phyloP scores from a whole-genome alignment of 768 basidiomycete species.

The Mrakia gelida region DNA sequence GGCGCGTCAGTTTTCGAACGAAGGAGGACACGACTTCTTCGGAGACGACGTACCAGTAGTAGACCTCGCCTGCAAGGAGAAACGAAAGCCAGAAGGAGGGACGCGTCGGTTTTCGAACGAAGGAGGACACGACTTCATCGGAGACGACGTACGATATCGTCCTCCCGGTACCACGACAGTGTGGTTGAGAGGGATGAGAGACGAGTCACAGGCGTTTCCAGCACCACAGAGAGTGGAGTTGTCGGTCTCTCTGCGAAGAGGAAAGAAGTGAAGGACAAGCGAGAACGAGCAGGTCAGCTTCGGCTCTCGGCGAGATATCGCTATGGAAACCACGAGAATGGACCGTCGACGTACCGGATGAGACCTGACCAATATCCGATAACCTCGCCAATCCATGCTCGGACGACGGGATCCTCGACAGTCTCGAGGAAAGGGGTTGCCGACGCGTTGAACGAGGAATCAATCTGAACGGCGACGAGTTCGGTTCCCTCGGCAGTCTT shows the following conservation, averaged over 20 bases:
- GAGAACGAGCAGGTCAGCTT: neutral
- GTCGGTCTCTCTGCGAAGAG: slow-evolving; percentile 56
- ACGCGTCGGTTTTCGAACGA: too few relatives aligned
- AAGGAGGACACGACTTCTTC: too few relatives aligned
- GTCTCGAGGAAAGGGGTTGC: slow-evolving; percentile 66
- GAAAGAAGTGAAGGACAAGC: neutral
- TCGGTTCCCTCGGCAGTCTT: slow-evolving; percentile 76
- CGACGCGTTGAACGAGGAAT: slow-evolving; percentile 51
- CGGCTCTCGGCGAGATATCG: too few relatives aligned
- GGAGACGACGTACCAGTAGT: slow-evolving; percentile 48
- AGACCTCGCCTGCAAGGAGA: slow-evolving; percentile 34
- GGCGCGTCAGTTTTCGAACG: neutral
- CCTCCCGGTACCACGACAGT: slow-evolving; percentile 86
- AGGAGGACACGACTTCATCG: neutral
- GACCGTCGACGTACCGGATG: slow-evolving; percentile 51
- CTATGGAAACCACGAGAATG: too few relatives aligned
- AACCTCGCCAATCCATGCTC: slow-evolving; percentile 71
- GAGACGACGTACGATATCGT: slow-evolving; percentile 60
- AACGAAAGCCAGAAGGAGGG: neutral
- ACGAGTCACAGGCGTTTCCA: slow-evolving; percentile 62
- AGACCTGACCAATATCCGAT: slow-evolving; percentile 80
- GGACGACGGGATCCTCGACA: slow-evolving; percentile 63
- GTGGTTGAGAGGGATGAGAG: slow-evolving; percentile 83
- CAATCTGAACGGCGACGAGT: slow-evolving; percentile 61
- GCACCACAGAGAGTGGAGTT: slow-evolving; percentile 59